Base-by-base conservation (phyloP, 148 eudicot genomes). In the Camellia japonica region DNA sequence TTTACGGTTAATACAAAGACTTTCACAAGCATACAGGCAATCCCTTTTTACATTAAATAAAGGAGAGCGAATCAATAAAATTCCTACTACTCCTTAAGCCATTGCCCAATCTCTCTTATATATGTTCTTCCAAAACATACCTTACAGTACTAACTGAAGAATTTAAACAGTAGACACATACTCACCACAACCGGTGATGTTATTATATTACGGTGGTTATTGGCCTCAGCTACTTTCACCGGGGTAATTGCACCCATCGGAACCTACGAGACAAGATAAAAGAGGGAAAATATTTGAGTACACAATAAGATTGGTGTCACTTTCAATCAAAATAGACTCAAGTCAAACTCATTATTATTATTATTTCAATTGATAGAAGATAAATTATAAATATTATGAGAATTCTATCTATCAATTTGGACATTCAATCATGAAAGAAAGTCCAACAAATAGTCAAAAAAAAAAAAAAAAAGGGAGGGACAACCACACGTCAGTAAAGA, bases 221-320 rank as follows among this genome's bases (percentile, higher is more conserved):
- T n/a, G 15, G 0, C 41, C 14, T 73, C 75, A 69, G 4, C 30
- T 64, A 43, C 65, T 80, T 74, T 78, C 62, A 68, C 74, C 74
- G 3, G 83, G 83, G 65, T 74, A 80, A 80, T 60, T 55, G 83
- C 83, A 80, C 6, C 67, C 78, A 23, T 43, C 14, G 23, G 67
- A 66, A 72, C 83, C 83, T 80, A 41, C 56, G 10, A 54, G 63
- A 41, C 23, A 19, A 55, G 62, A 71, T n/a, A 1, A 19, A 42
- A 1, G 58, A 13, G 59, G 12, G 3, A 3, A 8, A 44, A 61
- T 15, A 7, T 10, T 15, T 44, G 51, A 43, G 16, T 44, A 3
- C 18, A 15, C 51, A 6, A 43, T 43, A 68, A 19, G 15, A 68
- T 42, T 69, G 54, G n/a, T 18, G 51, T 20, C 52, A 69, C 23